phyloP scores from a whole-genome alignment of 2,329 filamentous ascomycete genomes.

The Cordyceps farinosa region DNA sequence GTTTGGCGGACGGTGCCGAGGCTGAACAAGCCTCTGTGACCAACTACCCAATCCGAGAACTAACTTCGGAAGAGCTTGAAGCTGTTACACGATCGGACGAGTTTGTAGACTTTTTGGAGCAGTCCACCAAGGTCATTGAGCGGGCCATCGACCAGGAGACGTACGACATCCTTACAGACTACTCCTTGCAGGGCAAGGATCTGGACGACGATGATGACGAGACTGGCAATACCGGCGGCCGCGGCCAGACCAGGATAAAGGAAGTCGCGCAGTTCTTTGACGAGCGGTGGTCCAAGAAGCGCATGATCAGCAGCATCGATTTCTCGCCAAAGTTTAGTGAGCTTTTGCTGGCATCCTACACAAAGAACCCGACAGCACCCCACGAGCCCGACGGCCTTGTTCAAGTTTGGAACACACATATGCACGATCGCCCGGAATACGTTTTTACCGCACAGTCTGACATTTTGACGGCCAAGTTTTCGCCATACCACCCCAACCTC shows the following conservation, averaged over 20 bases:
- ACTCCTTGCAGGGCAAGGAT: constrained; percentile 74
- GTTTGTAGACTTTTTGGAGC: constrained; percentile 91
- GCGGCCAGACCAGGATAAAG: constrained; percentile 71
- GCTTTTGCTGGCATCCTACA: constrained; percentile 89
- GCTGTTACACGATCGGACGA: constrained; percentile 90
- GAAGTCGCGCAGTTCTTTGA: constrained; percentile 93
- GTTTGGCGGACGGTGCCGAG: constrained; percentile 44
- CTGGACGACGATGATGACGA: constrained; percentile 81
- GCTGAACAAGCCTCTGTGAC: constrained; percentile 27
- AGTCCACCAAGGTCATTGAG: constrained; percentile 95
- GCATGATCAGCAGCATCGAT: constrained; percentile 92
- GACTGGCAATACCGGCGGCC: constrained; percentile 63
- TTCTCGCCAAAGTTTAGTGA: constrained; percentile 96
- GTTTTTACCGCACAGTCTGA: constrained; percentile 96
- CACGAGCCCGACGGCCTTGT: constrained; percentile 91
- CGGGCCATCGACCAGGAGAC: constrained; percentile 84
- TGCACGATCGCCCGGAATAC: constrained; percentile 92
- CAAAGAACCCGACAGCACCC: constrained; percentile 92
- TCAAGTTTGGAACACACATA: constrained; percentile 94
- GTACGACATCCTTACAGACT: constrained; percentile 94
- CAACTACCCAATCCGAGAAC: constrained; percentile 73
- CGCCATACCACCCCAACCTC: constrained; percentile 95
- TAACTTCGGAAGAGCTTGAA: constrained; percentile 80
- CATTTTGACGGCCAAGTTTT: constrained; percentile 92
- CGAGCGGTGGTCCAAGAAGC: constrained; percentile 93